Conservation (phyloP, 371 early-diverging fungal species). For the Funneliformis caledonium region DNA sequence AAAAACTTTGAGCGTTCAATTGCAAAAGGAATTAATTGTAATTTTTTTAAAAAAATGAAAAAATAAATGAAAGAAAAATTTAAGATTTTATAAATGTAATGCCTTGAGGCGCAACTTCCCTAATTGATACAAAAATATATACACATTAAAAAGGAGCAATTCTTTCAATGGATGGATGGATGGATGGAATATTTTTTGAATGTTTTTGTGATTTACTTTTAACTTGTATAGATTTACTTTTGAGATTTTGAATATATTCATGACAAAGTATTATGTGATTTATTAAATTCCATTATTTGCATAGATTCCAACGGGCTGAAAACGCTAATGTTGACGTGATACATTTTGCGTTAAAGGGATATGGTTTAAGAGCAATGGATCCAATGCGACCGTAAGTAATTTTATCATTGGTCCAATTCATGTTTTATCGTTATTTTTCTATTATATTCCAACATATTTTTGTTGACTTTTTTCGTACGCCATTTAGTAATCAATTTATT, state of each 20-base stretch:
- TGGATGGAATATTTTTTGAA: not conserved
- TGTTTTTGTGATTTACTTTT: not conserved
- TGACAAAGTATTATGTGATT: not conserved
- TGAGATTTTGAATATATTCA: not conserved
- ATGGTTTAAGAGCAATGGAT: conserved; percentile 80
- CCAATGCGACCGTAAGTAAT: conserved; percentile 63
- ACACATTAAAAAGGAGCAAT: no score
- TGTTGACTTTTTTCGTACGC: not conserved
- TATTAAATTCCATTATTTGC: conserved; percentile 27
- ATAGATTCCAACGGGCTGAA: conserved; percentile 81
- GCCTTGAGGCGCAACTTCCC: no score
- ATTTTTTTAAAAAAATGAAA: not conserved
- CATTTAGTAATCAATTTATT: conserved; percentile 68
- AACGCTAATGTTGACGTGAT: conserved; percentile 89
- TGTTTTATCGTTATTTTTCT: not conserved
- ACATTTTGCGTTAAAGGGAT: conserved; percentile 89
- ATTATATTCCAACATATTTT: not conserved
- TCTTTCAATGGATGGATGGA: no score
- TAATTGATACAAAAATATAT: no score
- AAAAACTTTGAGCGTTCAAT: not conserved
- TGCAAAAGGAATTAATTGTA: no score
- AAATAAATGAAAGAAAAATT: not conserved
- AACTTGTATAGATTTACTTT: no score
- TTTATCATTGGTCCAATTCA: not conserved
- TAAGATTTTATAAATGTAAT: no score